Base-by-base conservation (phyloP, 208 protist species). In the Trypanosomatidae sp. region DNA sequence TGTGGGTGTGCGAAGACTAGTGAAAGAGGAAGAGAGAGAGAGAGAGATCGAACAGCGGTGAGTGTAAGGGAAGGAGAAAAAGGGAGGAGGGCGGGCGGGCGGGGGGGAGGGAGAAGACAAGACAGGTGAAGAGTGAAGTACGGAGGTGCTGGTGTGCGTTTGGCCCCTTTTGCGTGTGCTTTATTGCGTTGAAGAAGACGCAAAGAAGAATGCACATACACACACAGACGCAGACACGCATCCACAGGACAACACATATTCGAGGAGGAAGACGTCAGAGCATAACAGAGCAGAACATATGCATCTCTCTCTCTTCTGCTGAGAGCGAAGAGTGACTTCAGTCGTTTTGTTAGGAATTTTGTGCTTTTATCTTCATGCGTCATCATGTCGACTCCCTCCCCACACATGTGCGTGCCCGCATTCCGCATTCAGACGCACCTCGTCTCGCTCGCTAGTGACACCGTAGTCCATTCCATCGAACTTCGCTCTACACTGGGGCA, bases 321-420 rank as follows among this genome's bases (percentile, higher is more conserved):
- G 39, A 22, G 43, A 33, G 25, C 19, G 17, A 50, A 49, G 66
- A 55, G 62, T 39, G 3, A 10, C 15, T 30, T 81, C 81, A 85
- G 81, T 59, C 76, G 77, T 80, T 79, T 85, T 81, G 81, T 85
- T 84, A 84, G 80, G 80, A 80, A 62, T 52, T 70, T 70, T 53
- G 28, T 17, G 12, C 47, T 66, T 73, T 82, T 30, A 69, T 73
- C 13, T 33, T 68, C 13, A n/a, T 68, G 62, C 43, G 65, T 79
- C 65, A 73, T 73, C 69, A 62, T 25, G 19, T n/a, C 19, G 33
- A 17, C 39, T 2, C 36, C 44, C 25, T 41, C 62, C 28, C 25
- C 10, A 50, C 59, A n/a, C 15, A 4, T 25, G 50, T 50, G 47
- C 17, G 47, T 50, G 47, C 47, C 47, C 47, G 47, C 47, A 52